Base-by-base conservation (phyloP, 495 filamentous ascomycete genomes). In the Neurospora sp. region DNA sequence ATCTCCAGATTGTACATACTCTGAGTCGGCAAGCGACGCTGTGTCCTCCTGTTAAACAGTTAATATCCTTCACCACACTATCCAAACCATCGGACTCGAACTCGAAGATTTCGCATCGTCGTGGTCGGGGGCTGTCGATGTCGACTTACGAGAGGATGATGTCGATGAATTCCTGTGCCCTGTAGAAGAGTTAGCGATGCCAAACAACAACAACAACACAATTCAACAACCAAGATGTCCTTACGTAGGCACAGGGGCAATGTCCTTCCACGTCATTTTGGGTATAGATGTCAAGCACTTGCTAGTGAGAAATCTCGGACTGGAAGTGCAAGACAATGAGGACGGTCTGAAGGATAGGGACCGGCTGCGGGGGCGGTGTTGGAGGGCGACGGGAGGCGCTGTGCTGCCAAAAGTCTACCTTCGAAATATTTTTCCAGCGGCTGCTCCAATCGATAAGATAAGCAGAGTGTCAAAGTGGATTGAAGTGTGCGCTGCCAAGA, bases 11-110 rank as follows among this genome's bases (percentile, higher is more conserved):
- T 37, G 39, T 70, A 78, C 79, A 70, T 72, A 81, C 79, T 99
- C 85, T 97, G 95, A 38, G 96, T 99, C 16, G 96, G 96, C 72
- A 99, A 85, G 71, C 95, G 91, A 79, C 96, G 88, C 89, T 99
- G 96, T 23, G 96, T 99, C 76, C 95, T 88, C 76, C 92, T 95
- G 74, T 14, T n/a, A 46, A 37, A 11, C 62, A 16, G 74, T 78
- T 46, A 77, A 35, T 62, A 62, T 62, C 54, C 54, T 1, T 3
- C 23, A 62, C 12, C 2, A 18, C 20, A 12, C 4, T 54, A 8
- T 12, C 46, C 46, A 14, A 54, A 0, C 46, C 46, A 27, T 54
- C 20, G n/a, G 20, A 54, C 20, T 31, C 54, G 2, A 16, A 31
- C 5, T 60, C 23, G 11, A 16, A 60, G 20, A 31, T 31, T 62